phyloP scores from a whole-genome alignment of 2,329 filamentous ascomycete species.

The Neofusicoccum sp. region DNA sequence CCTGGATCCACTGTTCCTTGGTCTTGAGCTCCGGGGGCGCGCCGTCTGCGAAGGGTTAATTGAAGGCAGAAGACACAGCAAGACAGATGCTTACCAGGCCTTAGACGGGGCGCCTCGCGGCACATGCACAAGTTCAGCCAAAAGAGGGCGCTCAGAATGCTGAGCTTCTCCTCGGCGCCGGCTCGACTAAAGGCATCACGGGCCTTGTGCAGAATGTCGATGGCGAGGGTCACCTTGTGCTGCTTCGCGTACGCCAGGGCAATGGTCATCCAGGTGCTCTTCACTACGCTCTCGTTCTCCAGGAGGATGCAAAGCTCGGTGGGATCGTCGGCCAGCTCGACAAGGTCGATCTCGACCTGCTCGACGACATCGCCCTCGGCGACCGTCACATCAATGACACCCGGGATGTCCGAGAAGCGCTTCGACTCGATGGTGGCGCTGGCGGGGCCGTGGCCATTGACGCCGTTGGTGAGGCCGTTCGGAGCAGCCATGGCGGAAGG shows the following conservation, averaged over 20 bases:
- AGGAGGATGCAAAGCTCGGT: constrained; percentile 93
- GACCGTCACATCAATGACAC: constrained; percentile 51
- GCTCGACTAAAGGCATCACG: constrained; percentile 67
- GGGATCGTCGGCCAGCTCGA: constrained; percentile 87
- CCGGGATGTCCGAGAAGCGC: constrained; percentile 18
- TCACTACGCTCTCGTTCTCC: constrained; percentile 88
- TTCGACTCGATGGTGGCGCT: constrained; percentile 10
- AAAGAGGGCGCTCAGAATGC: constrained; percentile 78
- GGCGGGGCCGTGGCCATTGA: constrained; percentile 9
- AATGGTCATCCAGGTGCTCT: constrained; percentile 97
- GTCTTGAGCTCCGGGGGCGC: constrained; percentile 73
- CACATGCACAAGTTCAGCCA: constrained; percentile 93
- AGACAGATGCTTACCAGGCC: constrained; percentile 45
- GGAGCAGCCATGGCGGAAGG: constrained; percentile 7
- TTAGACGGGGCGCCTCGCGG: constrained; percentile 70
- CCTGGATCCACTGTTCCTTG: constrained; percentile 88
- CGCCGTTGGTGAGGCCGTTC: constrained; percentile 16
- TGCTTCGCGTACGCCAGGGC: constrained; percentile 96
- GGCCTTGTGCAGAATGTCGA: constrained; percentile 70
- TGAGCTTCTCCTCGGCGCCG: constrained; percentile 77
- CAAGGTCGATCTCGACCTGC: constrained; percentile 88
- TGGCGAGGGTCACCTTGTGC: constrained; percentile 81
- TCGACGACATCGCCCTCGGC: constrained; percentile 61
- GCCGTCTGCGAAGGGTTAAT: constrained; percentile 26
- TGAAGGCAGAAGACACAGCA: not conserved